Evolutionary conservation across 2,329 filamentous ascomycete species (phyloP), one percentile per base, ranked within the genome.

Genomic region (Hirsutella minnesotensis): DNA sequence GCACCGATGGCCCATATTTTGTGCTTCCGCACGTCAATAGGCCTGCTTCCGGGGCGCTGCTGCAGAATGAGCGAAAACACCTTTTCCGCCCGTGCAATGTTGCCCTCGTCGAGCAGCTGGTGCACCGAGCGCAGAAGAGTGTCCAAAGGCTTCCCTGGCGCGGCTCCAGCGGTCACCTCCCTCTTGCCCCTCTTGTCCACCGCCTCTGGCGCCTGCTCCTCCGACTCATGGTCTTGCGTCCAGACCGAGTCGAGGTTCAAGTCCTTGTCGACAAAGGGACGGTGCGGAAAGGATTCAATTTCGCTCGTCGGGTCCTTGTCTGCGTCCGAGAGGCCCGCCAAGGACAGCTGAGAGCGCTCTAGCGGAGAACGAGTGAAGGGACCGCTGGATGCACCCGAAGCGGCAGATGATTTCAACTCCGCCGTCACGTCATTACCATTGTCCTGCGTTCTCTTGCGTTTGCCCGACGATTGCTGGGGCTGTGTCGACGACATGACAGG

Each of bases 1-100:
- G 86, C 86, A 1, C 86, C 88, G 37, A 95, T 73, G 13, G 81
- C 81, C 90, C 89, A 95, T 49, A 83, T 73, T 30, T 77, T 74
- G 53, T 81, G 72, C 18, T 68, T 68, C 33, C 87, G 75, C 39
- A 90, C 60, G 56, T 95, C 86, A 18, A 89, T 68, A 7, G 65
- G 64, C 39, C 62, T 43, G 22, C 56, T 53, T 13, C 47, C 40
- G 2, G 58, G 56, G 9, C 57, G 54, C 38, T 77, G 72, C 39
- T 82, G 75, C 38, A 88, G 58, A 27, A 95, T 69, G 49, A 94
- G 64, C 1, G 78, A 81, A 70, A 86, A 90, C 0, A 85, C 83
- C 46, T 84, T 72, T 40, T 76, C 76, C 1, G 89, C 88, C 34
- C 83, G 79, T 2, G 69, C 50, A 46, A 87, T 81, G 53, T 94